phyloP scores from a whole-genome alignment of 1,139 yeast genomes.

The Kodamaea ohmeri region DNA sequence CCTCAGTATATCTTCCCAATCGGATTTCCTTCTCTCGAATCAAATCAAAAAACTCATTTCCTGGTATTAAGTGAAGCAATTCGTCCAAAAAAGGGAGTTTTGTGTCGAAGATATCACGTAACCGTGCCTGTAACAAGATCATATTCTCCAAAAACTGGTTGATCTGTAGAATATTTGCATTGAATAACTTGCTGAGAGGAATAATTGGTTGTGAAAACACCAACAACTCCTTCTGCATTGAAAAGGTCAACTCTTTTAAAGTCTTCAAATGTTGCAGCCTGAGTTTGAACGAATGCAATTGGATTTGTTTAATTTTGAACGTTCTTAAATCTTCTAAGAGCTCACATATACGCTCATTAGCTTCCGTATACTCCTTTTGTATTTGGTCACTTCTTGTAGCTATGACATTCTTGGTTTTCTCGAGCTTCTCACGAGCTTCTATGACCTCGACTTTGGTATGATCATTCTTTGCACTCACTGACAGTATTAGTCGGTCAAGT shows the following conservation, averaged over 20 bases:
- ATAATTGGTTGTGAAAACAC: conserved; percentile 32
- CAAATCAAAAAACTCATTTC: conserved; percentile 33
- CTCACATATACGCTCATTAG: conserved; percentile 10
- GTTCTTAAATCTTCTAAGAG: conserved; percentile 19
- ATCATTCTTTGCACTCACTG: conserved; percentile 6
- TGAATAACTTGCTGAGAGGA: conserved; percentile 28
- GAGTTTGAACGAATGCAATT: conserved; percentile 27
- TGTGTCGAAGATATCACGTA: conserved; percentile 26
- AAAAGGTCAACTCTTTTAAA: conserved; percentile 27
- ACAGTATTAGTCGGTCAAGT: conserved; percentile 17
- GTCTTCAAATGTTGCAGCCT: conserved; percentile 27
- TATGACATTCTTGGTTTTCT: not conserved
- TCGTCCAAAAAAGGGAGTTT: conserved; percentile 37
- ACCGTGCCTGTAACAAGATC: conserved; percentile 32
- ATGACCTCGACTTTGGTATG: conserved; percentile 5
- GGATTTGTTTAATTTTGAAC: conserved; percentile 28
- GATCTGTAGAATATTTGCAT: conserved; percentile 28
- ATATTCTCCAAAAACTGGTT: conserved; percentile 43
- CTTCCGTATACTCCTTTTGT: conserved; percentile 6
- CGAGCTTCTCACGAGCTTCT: not conserved
- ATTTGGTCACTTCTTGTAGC: not conserved
- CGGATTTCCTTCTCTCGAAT: conserved; percentile 35
- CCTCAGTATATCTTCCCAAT: conserved; percentile 23
- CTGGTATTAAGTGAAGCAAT: conserved; percentile 31
- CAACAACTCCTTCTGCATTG: conserved; percentile 15